Base-by-base conservation (phyloP, 2,329 filamentous ascomycete genomes). In the Coniochaeta sp. region DNA sequence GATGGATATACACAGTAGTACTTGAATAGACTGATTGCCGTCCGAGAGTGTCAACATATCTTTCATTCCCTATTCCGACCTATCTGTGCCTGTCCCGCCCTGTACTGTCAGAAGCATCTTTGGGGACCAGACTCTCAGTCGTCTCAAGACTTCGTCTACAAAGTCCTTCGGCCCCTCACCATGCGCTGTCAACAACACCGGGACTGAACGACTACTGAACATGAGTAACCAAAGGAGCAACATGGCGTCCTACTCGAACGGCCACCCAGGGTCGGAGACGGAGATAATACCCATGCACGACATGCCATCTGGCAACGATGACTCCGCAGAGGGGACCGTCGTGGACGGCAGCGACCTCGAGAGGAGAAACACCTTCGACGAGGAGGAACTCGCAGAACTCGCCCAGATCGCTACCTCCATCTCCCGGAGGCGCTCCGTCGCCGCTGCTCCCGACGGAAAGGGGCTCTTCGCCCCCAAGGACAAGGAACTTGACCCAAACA, bases 401-500 rank as follows among this genome's bases (percentile, higher is more conserved):
- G 19, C 16, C 11, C 54, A 24, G 31, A 57, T 57, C 34, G 54
- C 54, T 9, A 34, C 54, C n/a, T 19, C 8, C 2, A 57, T 57
- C 54, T 57, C 54, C 19, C 17, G 54, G 28, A 34, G 54, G 22
- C 54, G 54, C 54, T 57, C 54, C 22, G 24, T 52, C 14, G 31
- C n/a, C 11, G 9, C 31, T 17, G 34, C 17, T 22, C 24, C 31
- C 7, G 11, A 12, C 26, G 54, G 54, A n/a, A 57, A 38, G 17
- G 17, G 2, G 1, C 2, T 38, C 54, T 16, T 57, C 33, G 1
- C 31, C 17, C 8, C 14, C 31, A 34, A 28, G 3, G 54, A 36
- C 54, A 57, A 17, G n/a, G 54, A 34, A 14, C 61, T 78, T 1
- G 70, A 79, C 58, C 77, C 77, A 0, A 63, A 69, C 1, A 73